These are phyloP conservation scores for Fusarium stilboides DNA, from an alignment of 2,329 filamentous ascomycete genomes.

Conservation along the genomic window DNA sequence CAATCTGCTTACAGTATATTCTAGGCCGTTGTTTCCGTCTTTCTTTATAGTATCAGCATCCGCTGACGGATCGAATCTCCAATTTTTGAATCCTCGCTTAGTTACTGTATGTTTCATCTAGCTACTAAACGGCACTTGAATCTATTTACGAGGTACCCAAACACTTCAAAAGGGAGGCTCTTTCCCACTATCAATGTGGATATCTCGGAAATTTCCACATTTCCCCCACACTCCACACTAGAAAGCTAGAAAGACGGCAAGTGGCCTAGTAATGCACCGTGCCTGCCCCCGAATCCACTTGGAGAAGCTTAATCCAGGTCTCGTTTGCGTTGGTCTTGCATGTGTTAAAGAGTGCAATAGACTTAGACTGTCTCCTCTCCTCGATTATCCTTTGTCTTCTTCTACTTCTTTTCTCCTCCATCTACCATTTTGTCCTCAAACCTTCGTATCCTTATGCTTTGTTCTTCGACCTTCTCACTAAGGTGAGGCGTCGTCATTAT, in stretches of 20 bases:
- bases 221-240: neutral
- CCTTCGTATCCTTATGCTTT: slow-evolving; percentile 5
- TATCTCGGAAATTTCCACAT: neutral
- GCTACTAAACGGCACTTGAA: too few relatives aligned
- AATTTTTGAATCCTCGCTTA: too few relatives aligned
- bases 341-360: slow-evolving; percentile 13
- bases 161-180: too few relatives aligned
- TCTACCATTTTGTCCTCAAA: neutral
- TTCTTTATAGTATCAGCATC: too few relatives aligned
- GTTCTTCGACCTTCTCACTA: neutral
- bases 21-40: too few relatives aligned
- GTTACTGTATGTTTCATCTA: too few relatives aligned
- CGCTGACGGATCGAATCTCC: too few relatives aligned
- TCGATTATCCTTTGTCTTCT: neutral
- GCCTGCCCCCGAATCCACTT: slow-evolving; percentile 1
- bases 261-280: neutral
- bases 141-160: too few relatives aligned
- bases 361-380: slow-evolving; percentile 1
- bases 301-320: neutral
- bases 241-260: too few relatives aligned
- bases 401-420: neutral
- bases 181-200: too few relatives aligned
- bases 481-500: slow-evolving; percentile 1
- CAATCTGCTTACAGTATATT: neutral
- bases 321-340: slow-evolving; percentile 2